Evolutionary conservation across 176 grass and related monocot species (phyloP).

Genomic region (Paspalum vaginatum): DNA sequence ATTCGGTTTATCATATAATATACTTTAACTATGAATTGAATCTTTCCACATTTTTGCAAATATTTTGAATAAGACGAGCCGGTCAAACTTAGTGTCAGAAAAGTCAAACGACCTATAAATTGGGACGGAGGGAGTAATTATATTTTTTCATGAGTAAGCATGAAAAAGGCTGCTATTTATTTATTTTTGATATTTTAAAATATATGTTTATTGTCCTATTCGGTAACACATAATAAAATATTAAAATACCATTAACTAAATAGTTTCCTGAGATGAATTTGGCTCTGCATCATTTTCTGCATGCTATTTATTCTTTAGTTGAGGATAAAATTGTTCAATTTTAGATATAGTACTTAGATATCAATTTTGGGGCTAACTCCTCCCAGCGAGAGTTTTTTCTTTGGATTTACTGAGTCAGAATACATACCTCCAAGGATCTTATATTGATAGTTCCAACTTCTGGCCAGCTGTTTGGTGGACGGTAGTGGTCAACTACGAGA

Average conservation of each 20-base stretch:
- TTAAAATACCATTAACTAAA: neutral
- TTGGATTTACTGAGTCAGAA: neutral
- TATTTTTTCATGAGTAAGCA: neutral
- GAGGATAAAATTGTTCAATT: slow-evolving; percentile 13
- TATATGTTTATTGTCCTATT: neutral
- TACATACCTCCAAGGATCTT: slow-evolving; percentile 79
- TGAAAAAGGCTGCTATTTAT: neutral
- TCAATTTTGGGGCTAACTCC: neutral
- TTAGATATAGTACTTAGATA: slow-evolving; percentile 16
- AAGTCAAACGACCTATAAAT: too few relatives aligned
- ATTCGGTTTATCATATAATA: too few relatives aligned
- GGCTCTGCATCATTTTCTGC: neutral
- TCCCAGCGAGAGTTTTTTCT: neutral
- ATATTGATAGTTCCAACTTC: slow-evolving; percentile 77
- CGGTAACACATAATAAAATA: neutral
- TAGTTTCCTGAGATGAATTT: neutral
- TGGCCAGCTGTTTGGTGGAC: slow-evolving; percentile 73
- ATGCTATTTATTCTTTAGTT: slow-evolving; percentile 13
- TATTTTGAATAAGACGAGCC: too few relatives aligned
- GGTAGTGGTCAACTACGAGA: slow-evolving; percentile 65
- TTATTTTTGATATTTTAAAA: neutral
- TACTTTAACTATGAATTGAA: too few relatives aligned
- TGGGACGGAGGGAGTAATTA: too few relatives aligned
- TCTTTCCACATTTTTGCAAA: too few relatives aligned
- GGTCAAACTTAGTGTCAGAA: too few relatives aligned